These are phyloP conservation scores for Alternaria hordeiaustralica DNA, from an alignment of 2,329 filamentous ascomycete genomes.

Conservation along the genomic window DNA sequence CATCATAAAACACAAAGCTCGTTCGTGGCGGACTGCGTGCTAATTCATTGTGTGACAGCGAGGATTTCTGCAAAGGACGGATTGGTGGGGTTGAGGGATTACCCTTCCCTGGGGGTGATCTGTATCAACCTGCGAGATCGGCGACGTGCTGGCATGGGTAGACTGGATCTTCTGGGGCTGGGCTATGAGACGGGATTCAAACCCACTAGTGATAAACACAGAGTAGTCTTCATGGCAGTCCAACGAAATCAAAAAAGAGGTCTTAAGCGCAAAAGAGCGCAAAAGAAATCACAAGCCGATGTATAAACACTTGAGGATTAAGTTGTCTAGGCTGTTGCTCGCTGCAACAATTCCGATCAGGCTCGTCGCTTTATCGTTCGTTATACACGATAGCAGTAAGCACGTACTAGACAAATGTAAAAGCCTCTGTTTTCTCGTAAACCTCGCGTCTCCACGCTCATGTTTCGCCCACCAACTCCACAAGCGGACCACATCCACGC, in stretches of 20 bases:
- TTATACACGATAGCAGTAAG: background rate
- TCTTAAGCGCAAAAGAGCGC: background rate
- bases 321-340: background rate
- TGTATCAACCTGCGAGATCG: background rate
- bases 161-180: background rate
- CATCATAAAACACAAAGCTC: too few species aligned
- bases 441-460: background rate
- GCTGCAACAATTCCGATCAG: background rate
- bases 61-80: background rate
- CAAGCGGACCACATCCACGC: background rate
- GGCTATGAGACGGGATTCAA: background rate
- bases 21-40: too few species aligned
- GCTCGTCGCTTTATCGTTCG: background rate
- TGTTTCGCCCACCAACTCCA: background rate
- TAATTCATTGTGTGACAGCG: background rate
- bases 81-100: background rate
- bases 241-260: too few species aligned
- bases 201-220: too few species aligned
- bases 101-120: background rate
- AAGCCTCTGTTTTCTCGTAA: background rate
- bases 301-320: background rate
- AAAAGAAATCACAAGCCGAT: background rate
- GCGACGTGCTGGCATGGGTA: background rate
- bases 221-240: too few species aligned
- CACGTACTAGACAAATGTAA: background rate